Evolutionary conservation across 352 stramenopile genomes (phyloP).

Genomic region (Phytophthora sp.): DNA sequence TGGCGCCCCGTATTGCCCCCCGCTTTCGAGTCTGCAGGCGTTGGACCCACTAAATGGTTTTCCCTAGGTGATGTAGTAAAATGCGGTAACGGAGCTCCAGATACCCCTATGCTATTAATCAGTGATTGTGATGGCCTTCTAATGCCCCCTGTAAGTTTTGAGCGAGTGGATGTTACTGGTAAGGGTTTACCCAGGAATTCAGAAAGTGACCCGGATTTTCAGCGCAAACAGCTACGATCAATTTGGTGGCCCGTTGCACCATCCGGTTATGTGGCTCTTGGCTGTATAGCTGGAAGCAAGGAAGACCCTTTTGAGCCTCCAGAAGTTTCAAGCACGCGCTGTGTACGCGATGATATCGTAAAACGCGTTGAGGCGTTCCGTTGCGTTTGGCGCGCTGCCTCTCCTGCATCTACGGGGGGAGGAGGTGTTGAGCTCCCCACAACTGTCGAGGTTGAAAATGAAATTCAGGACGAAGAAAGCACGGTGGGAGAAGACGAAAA

Average conservation of each 20-base stretch:
- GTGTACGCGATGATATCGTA: slow-evolving; percentile 81
- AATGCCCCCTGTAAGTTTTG: slow-evolving; percentile 70
- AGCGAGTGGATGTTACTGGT: slow-evolving; percentile 83
- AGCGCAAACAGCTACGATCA: slow-evolving; percentile 84
- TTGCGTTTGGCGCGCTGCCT: slow-evolving; percentile 63
- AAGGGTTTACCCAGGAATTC: slow-evolving; percentile 84
- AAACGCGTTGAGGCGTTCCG: slow-evolving; percentile 62
- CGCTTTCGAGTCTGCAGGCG: slow-evolving; percentile 37
- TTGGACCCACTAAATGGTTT: slow-evolving; percentile 57
- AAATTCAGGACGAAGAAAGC: slow-evolving; percentile 26
- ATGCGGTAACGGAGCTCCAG: slow-evolving; percentile 60
- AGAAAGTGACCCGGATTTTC: slow-evolving; percentile 71
- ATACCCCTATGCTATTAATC: slow-evolving; percentile 64
- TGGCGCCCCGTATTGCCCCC: slow-evolving; percentile 67
- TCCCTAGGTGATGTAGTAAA: slow-evolving; percentile 76
- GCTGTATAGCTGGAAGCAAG: slow-evolving; percentile 81
- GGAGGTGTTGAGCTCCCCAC: slow-evolving; percentile 37
- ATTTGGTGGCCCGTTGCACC: slow-evolving; percentile 87
- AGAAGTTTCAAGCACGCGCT: slow-evolving; percentile 53
- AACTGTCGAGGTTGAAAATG: slow-evolving; percentile 41
- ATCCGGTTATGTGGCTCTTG: slow-evolving; percentile 75
- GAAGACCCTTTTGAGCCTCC: slow-evolving; percentile 81
- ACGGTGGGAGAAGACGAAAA: slow-evolving; percentile 15
- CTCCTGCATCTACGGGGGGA: slow-evolving; percentile 34
- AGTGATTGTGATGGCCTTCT: slow-evolving; percentile 59